These are phyloP conservation scores for Polygonum aviculare DNA, from an alignment of 148 eudicot species.

Conservation along the genomic window DNA sequence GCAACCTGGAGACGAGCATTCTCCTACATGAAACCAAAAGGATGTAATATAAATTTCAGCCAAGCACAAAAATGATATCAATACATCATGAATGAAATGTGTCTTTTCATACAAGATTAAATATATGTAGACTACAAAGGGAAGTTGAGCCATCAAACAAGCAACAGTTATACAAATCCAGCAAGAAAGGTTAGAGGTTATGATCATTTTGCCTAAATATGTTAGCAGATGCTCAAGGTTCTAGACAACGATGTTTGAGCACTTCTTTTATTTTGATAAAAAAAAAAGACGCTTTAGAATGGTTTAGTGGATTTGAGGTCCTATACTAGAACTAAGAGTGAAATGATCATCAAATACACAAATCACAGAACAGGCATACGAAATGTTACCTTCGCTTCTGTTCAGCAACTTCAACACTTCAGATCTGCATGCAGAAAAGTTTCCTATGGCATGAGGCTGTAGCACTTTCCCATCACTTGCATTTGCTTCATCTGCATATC, in stretches of 20 bases:
- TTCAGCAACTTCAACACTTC: slow-evolving; percentile 23
- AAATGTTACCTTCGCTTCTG: slow-evolving; percentile 24
- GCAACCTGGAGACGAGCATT: slow-evolving; percentile 26
- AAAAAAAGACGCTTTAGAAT: no score
- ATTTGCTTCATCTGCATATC: slow-evolving; percentile 19
- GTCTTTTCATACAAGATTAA: neutral
- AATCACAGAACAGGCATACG: neutral
- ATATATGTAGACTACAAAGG: neutral
- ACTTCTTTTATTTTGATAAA: no score
- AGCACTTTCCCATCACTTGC: slow-evolving; percentile 22
- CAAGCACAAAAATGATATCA: neutral
- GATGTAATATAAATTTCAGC: neutral
- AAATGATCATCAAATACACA: neutral
- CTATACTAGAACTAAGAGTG: neutral
- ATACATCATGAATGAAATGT: neutral
- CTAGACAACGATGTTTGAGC: neutral
- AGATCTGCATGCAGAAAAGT: slow-evolving; percentile 36
- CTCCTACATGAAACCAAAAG: slow-evolving; percentile 18
- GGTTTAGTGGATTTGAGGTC: neutral
- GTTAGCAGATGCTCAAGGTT: neutral
- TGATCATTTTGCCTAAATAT: neutral
- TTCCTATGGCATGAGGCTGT: slow-evolving; percentile 19
- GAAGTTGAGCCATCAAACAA: neutral
- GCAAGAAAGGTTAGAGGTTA: neutral
- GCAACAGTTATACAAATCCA: neutral